Evolutionary conservation across 2,329 filamentous ascomycete genomes (phyloP).

Genomic region (Harringtonia aguacate): DNA sequence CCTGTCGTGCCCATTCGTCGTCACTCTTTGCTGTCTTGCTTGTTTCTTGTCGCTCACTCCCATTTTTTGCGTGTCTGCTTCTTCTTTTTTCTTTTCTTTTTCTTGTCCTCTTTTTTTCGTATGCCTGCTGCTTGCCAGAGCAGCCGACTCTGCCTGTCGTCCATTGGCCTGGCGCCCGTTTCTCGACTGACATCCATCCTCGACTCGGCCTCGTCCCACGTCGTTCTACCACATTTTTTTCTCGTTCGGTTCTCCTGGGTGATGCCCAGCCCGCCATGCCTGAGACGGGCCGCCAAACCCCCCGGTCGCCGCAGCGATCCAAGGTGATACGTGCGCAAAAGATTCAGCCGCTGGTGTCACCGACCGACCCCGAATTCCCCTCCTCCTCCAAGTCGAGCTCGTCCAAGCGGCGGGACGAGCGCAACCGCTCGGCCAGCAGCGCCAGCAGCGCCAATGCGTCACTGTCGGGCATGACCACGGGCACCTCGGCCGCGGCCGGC

Average conservation of each 20-base stretch:
- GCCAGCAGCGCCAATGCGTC: slow-evolving; percentile 17
- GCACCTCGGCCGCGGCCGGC: slow-evolving; percentile 24
- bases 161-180: not conserved
- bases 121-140: not conserved
- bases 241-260: slow-evolving; percentile 4
- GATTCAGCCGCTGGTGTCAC: slow-evolving; percentile 27
- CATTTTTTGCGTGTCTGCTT: not conserved
- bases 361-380: slow-evolving; percentile 16
- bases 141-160: too few relatives aligned
- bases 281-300: slow-evolving; percentile 24
- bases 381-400: not conserved
- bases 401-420: slow-evolving; percentile 7
- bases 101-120: not conserved
- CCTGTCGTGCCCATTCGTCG: too few relatives aligned
- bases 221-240: not conserved
- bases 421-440: slow-evolving; percentile 13
- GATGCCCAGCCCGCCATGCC: slow-evolving; percentile 27
- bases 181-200: not conserved
- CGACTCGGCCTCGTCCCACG: not conserved
- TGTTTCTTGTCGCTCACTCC: not conserved
- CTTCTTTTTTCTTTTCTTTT: not conserved
- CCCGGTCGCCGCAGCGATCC: slow-evolving; percentile 27
- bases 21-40: not conserved
- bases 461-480: slow-evolving; percentile 8
- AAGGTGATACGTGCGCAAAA: slow-evolving; percentile 44